Evolutionary conservation across 148 eudicot genomes (phyloP).

Genomic region (Heliosperma pusillum): DNA sequence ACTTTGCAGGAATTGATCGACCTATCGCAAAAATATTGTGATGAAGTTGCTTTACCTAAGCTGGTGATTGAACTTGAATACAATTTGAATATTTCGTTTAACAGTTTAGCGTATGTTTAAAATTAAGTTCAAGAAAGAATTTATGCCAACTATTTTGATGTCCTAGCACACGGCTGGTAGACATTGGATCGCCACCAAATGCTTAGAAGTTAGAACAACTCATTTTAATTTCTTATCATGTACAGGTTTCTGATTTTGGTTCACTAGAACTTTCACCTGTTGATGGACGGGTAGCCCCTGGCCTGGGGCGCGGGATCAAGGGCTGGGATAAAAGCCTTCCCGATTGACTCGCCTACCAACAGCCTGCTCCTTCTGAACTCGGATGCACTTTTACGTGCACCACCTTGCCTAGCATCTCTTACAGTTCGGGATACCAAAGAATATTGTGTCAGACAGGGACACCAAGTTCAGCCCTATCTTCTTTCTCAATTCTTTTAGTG

Average conservation of each 20-base stretch:
- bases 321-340: no score
- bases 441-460: no score
- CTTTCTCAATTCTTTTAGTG: no score
- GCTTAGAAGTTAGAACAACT: conserved; percentile 9
- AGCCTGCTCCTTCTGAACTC: no score
- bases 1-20: conserved; percentile 82
- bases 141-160: not conserved
- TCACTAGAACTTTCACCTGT: conserved; percentile 99
- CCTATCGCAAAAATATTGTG: conserved; percentile 82
- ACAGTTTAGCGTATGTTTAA: not conserved
- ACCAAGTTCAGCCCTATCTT: no score
- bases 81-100: not conserved
- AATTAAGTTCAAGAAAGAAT: not conserved
- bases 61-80: conserved; percentile 46
- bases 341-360: no score
- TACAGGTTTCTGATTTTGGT: conserved; percentile 99
- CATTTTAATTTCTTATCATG: conserved; percentile 4
- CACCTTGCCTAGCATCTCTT: no score
- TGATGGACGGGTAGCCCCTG: conserved; percentile 97
- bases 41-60: conserved; percentile 93
- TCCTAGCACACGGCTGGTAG: not conserved
- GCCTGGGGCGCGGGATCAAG: no score
- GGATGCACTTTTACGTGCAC: no score
- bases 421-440: no score
- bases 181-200: conserved; percentile 11